Evolutionary conservation across 139 green algal genomes (phyloP), one percentile per base, ranked within the genome.

Genomic region (Axilococcus clingmanii): DNA sequence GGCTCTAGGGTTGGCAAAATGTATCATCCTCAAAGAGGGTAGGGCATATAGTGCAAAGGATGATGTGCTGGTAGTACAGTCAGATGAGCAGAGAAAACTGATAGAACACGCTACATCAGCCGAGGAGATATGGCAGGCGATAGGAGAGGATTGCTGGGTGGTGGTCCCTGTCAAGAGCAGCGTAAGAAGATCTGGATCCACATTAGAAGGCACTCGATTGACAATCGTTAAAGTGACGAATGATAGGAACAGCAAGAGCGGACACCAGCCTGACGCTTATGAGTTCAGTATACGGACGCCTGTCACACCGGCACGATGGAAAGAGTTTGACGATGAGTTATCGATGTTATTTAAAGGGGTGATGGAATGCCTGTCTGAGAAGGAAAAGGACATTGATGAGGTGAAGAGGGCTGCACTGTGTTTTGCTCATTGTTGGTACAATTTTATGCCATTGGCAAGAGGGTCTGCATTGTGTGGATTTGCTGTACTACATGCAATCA

Each of bases 401-500:
- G 27, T 70, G 17, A 65, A 63, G 0, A 30, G 50, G 4, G 34
- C 52, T 43, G 61, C 69, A 41, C 67, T 86, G 24, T 63, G 47
- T 17, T 84, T 71, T 41, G 59, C 66, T 6, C 84, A 77, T 70
- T 83, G 76, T 68, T 86, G 74, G 75, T 96, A 94, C 78, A 96
- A 95, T 66, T 94, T 96, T 79, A 96, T 95, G 87, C 88, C 88
- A 8, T 71, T 96, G 52, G 85, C 83, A 7, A 74, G 88, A 9
- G 87, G 88, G 52, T 91, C 81, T 0, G 88, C 88, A 14, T 80
- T 80, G 2, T 81, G 80, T 37, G 86, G 88, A 27, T 89, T 91
- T 64, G 82, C 84, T 27, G 82, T 72, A 3, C 65, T 95, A n/a
- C 79, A 95, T 38, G 69, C 40, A 5, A 59, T 85, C 11, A 87